Evolutionary conservation across 768 basidiomycete species (phyloP).

Genomic region (Phylloporus sp.): DNA sequence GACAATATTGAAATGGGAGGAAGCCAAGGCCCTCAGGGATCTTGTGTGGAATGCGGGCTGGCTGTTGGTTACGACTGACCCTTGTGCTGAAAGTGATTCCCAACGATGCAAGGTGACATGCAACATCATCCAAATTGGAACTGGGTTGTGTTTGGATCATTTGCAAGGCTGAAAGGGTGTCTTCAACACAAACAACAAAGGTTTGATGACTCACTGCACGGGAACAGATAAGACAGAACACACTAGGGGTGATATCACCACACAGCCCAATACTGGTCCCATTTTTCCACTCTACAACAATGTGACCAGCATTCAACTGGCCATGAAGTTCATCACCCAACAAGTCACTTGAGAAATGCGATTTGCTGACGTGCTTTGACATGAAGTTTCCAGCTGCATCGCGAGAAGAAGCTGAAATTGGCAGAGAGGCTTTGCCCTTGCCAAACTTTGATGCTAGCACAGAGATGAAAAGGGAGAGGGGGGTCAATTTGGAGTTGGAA

Average conservation of each 20-base stretch:
- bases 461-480: background rate
- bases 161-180: background rate
- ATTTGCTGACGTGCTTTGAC: background rate
- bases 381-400: background rate
- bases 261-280: background rate
- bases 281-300: background rate
- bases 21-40: background rate
- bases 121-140: background rate
- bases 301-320: background rate
- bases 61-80: background rate
- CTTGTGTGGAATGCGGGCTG: background rate
- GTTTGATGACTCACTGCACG: background rate
- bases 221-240: background rate
- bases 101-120: background rate
- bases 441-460: slow-evolving; percentile 1
- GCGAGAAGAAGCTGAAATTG: background rate
- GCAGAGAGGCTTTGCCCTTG: background rate
- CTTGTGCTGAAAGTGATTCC: background rate
- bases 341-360: background rate
- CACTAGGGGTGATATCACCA: background rate
- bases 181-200: background rate
- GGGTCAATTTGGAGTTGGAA: background rate
- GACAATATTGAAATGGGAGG: background rate
- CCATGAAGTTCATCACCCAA: background rate
- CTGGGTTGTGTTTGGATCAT: background rate